phyloP scores from a whole-genome alignment of 2,329 filamentous ascomycete species.

The Hypoxylon rubiginosum region DNA sequence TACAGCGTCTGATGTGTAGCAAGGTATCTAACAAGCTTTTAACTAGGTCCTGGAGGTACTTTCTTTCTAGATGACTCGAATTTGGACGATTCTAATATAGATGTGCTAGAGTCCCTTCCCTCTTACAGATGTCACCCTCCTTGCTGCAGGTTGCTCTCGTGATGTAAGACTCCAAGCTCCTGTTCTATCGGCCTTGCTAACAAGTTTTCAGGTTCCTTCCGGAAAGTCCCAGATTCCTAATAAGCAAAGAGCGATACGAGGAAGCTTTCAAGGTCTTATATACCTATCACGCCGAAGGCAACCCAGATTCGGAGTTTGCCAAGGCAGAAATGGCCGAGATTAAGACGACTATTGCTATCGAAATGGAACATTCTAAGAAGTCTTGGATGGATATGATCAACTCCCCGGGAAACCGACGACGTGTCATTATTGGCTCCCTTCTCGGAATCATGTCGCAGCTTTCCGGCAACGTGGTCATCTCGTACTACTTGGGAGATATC shows the following conservation, averaged over 20 bases:
- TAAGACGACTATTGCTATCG: conserved; percentile 60
- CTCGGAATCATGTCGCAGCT: conserved; percentile 69
- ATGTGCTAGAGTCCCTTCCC: conserved; percentile 57
- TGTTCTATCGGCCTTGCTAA: conserved; percentile 11
- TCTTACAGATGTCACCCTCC: conserved; percentile 60
- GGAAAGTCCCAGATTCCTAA: conserved; percentile 50
- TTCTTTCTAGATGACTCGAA: conserved; percentile 38
- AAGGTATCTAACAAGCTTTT: conserved; percentile 26
- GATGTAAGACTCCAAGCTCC: conserved; percentile 49
- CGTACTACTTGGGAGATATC: conserved; percentile 62
- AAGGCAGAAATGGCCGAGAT: conserved; percentile 67
- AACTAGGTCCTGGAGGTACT: conserved; percentile 53
- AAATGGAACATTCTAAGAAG: conserved; percentile 62
- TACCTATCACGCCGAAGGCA: conserved; percentile 61
- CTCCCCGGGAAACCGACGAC: conserved; percentile 64
- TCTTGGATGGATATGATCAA: conserved; percentile 67
- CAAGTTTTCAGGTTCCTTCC: conserved; percentile 46
- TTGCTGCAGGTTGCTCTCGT: conserved; percentile 57
- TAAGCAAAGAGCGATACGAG: conserved; percentile 51
- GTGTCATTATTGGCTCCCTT: conserved; percentile 62
- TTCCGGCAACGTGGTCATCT: conserved; percentile 65
- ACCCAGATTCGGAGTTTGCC: conserved; percentile 61
- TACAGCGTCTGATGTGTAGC: no score
- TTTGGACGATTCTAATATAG: conserved; percentile 43
- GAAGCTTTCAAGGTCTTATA: conserved; percentile 51